Evolutionary conservation across 805 yeast genomes (phyloP), one percentile per base, ranked within the genome.

Genomic region (Ogataea ganodermae): DNA sequence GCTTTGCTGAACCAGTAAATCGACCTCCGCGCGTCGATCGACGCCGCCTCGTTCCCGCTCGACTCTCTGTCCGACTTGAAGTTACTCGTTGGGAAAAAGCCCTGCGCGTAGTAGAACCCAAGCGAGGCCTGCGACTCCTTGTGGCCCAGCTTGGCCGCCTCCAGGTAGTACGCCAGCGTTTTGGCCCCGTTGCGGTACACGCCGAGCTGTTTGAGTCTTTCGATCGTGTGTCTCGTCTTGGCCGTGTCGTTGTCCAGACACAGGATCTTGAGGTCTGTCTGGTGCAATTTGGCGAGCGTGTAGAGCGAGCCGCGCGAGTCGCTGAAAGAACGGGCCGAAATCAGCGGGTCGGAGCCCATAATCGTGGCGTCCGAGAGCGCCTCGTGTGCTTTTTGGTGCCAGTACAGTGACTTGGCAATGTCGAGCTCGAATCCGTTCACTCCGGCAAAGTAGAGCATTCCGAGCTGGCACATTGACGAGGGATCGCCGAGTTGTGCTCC

Each of bases 1-100:
- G 88, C 84, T 45, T 79, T 72, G 8, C 83, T 71, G 63, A 86
- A 87, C 91, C 92, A 87, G 12, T 85, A 85, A 41, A 86, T 74
- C 7, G 86, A 79, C 51, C 78, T 75, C 45, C 73, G 70, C 4
- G 87, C 75, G 53, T 81, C 81, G 1, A 79, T 70, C 5, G 45
- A 21, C 6, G 50, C 55, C 30, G 78, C 73, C 7, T 21, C 30
- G 7, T 52, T 53, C 12, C 43, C 46, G n/a, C 38, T 50, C 1
- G 68, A 57, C 22, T 61, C 65, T 33, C 59, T 63, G 46, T 67
- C 71, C 3, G 67, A 61, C 35, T 59, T 63, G 52, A 66, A 67
- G 32, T 56, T 58, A 38, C 55, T 48, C 2, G 69, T 60, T 17
- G 71, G 70, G 53, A 67, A 63, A 45, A 44, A 63, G 2, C 94